Percentiles rank a stretch among this genome's conserved stretches.
These are phyloP conservation scores for Postia placenta DNA, from an alignment of 768 basidiomycete genomes.

Conservation along the genomic window DNA sequence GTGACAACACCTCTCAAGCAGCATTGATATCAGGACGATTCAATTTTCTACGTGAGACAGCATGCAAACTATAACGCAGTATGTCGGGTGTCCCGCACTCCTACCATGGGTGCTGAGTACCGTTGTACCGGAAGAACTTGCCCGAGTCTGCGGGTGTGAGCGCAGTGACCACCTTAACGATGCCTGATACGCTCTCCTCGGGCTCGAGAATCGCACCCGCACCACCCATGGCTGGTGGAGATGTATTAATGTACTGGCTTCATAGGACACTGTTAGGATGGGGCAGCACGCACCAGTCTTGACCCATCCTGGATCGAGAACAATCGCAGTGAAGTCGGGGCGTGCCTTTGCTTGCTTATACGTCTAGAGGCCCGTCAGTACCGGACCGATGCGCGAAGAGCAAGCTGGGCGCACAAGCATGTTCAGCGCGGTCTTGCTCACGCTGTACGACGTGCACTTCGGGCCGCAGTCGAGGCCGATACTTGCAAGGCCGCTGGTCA, in stretches of 20 bases:
- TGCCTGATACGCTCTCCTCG: slow-evolving; percentile 24
- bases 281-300: slow-evolving; percentile 9
- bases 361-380: slow-evolving; percentile 6
- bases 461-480: slow-evolving; percentile 22
- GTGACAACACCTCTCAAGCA: too few relatives aligned
- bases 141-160: slow-evolving; percentile 25
- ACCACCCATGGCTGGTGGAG: slow-evolving; percentile 28
- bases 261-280: background rate
- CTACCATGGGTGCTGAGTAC: slow-evolving; percentile 15
- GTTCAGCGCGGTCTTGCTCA: slow-evolving; percentile 32
- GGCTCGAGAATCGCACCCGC: slow-evolving; percentile 23
- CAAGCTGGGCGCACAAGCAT: slow-evolving; percentile 38
- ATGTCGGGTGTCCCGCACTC: too few relatives aligned
- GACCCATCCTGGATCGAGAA: slow-evolving; percentile 13
- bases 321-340: slow-evolving; percentile 9
- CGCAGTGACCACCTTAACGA: slow-evolving; percentile 23
- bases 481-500: slow-evolving; percentile 27
- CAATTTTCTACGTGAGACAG: too few relatives aligned
- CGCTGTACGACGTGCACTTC: slow-evolving; percentile 25
- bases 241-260: background rate
- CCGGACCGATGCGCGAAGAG: background rate
- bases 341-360: slow-evolving; percentile 11
- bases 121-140: slow-evolving; percentile 27
- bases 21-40: too few relatives aligned
- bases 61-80: too few relatives aligned